Conservation (phyloP, 768 basidiomycete genomes). For the Coprinopsis cinerea region DNA sequence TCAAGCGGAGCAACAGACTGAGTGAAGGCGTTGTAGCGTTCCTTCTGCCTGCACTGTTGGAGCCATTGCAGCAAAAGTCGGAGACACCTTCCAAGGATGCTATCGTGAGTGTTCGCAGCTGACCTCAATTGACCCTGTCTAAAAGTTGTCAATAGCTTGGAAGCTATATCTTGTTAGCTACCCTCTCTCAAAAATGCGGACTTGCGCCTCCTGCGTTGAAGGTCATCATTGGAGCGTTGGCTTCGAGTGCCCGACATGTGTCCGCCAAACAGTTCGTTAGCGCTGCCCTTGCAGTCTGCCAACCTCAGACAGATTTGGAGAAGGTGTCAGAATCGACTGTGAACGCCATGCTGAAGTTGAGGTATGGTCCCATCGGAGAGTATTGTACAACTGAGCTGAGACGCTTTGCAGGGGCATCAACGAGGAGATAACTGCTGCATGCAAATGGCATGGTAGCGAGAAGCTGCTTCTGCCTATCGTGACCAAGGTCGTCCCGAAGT, state of each 20-base stretch:
- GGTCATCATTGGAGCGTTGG: constrained; percentile 50
- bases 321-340: constrained; percentile 36
- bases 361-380: constrained; percentile 31
- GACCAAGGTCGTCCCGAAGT: constrained; percentile 33
- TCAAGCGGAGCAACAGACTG: constrained; percentile 49
- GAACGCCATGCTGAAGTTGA: constrained; percentile 37
- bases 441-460: constrained; percentile 47
- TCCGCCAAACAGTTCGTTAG: constrained; percentile 56
- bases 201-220: constrained; percentile 55
- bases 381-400: background rate
- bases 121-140: background rate
- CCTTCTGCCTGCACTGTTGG: constrained; percentile 57
- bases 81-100: constrained; percentile 42
- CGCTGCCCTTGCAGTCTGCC: constrained; percentile 59
- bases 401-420: constrained; percentile 35
- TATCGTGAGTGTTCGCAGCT: constrained; percentile 35
- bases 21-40: constrained; percentile 65
- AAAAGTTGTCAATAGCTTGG: constrained; percentile 44
- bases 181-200: constrained; percentile 60
- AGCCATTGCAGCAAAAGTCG: constrained; percentile 42
- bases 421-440: constrained; percentile 38
- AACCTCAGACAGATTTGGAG: constrained; percentile 52
- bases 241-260: constrained; percentile 42
- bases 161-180: constrained; percentile 65
- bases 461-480: constrained; percentile 54